Conservation (phyloP, 345 rosid species). For the Citrus reticulata region DNA sequence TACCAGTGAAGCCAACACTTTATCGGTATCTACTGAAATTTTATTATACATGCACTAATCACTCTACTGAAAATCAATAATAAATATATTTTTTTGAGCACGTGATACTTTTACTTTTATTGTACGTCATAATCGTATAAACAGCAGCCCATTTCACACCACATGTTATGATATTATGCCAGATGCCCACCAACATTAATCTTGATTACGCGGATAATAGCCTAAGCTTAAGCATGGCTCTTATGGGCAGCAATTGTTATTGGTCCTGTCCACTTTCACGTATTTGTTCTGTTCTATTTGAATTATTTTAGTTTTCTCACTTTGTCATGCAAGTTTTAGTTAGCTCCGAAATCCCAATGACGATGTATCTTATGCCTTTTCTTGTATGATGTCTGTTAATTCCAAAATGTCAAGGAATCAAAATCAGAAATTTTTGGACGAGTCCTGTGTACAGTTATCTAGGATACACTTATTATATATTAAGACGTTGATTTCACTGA, state of each 20-base stretch:
- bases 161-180: background rate
- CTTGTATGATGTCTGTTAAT: conserved; percentile 21
- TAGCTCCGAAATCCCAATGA: background rate
- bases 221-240: conserved; percentile 3
- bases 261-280: background rate
- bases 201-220: conserved; percentile 2
- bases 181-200: background rate
- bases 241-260: background rate
- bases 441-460: background rate
- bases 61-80: too few relatives aligned
- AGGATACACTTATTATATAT: background rate
- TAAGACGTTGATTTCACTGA: background rate
- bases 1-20: too few relatives aligned
- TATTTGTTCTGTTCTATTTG: background rate
- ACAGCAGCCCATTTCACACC: conserved; percentile 11
- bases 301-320: background rate
- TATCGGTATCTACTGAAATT: too few relatives aligned
- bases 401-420: background rate
- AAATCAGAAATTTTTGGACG: background rate
- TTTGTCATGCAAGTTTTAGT: background rate
- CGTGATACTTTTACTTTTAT: background rate
- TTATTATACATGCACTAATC: too few relatives aligned
- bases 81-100: background rate
- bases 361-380: conserved; percentile 23
- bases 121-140: background rate